Evolutionary conservation across 129 eudicot species (phyloP).

Genomic region (Ambrosia artemisiifolia): DNA sequence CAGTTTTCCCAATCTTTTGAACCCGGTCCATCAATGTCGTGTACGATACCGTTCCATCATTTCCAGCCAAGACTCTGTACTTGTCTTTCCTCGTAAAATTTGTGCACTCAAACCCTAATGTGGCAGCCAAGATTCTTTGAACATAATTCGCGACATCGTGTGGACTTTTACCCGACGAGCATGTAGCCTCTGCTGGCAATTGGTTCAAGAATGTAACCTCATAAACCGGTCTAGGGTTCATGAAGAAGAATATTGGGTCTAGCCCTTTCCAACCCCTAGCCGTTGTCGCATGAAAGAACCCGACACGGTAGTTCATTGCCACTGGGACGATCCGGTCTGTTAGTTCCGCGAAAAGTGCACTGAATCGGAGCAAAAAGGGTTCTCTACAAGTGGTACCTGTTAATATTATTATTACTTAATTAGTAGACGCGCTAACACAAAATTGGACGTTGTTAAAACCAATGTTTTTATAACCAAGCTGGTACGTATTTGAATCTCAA

Average conservation of each 20-base stretch:
- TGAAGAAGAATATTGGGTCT: slow-evolving; percentile 77
- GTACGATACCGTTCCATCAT: slow-evolving; percentile 78
- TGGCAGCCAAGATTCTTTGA: slow-evolving; percentile 79
- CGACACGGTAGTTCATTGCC: slow-evolving; percentile 37
- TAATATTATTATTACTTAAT: neutral
- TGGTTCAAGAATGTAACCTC: slow-evolving; percentile 39
- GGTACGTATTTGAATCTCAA: too few relatives aligned
- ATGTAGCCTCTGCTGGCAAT: slow-evolving; percentile 81
- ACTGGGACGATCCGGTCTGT: slow-evolving; percentile 42
- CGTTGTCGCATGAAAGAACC: slow-evolving; percentile 52
- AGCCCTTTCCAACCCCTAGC: slow-evolving; percentile 90
- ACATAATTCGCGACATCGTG: slow-evolving; percentile 94
- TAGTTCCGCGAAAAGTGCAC: slow-evolving; percentile 38
- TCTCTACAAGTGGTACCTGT: slow-evolving; percentile 34
- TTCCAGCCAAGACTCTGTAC: slow-evolving; percentile 89
- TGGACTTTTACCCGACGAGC: slow-evolving; percentile 88
- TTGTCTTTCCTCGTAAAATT: slow-evolving; percentile 86
- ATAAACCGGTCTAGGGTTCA: slow-evolving; percentile 40
- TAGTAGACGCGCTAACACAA: too few relatives aligned
- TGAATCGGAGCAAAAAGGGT: slow-evolving; percentile 36
- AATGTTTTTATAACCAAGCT: too few relatives aligned
- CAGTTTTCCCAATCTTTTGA: slow-evolving; percentile 45
- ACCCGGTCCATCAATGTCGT: slow-evolving; percentile 31
- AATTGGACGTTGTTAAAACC: too few relatives aligned
- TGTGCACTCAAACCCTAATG: slow-evolving; percentile 93